Percentiles rank a stretch among this genome's conserved stretches.
Evolutionary conservation across 2,329 filamentous ascomycete species (phyloP).

Genomic region (Geosmithia flava): DNA sequence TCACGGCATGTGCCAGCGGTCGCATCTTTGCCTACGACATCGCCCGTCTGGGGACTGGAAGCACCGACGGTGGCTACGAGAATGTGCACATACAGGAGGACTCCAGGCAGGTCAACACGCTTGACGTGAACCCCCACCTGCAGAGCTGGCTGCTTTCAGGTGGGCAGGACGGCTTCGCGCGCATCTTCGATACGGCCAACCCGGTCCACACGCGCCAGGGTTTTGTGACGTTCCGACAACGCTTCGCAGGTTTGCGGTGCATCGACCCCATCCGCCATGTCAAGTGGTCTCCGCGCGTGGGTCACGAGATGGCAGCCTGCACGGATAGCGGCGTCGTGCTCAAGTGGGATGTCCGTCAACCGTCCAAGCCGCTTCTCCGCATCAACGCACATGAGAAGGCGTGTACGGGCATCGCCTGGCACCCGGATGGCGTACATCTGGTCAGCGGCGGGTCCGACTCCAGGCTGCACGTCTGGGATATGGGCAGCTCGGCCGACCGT

Average conservation of each 20-base stretch:
- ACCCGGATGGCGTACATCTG: slow-evolving; percentile 54
- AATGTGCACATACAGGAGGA: slow-evolving; percentile 48
- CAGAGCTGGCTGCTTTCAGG: slow-evolving; percentile 47
- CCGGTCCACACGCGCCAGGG: slow-evolving; percentile 34
- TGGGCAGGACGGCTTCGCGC: slow-evolving; percentile 51
- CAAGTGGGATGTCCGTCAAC: slow-evolving; percentile 52
- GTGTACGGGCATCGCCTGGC: slow-evolving; percentile 51
- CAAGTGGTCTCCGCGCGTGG: slow-evolving; percentile 52
- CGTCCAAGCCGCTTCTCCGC: slow-evolving; percentile 38
- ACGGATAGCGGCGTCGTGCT: slow-evolving; percentile 49
- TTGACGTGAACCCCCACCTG: slow-evolving; percentile 50
- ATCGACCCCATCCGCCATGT: slow-evolving; percentile 42
- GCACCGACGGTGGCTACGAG: slow-evolving; percentile 30
- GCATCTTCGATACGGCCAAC: slow-evolving; percentile 45
- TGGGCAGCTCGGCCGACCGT: slow-evolving; percentile 46
- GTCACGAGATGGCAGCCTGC: slow-evolving; percentile 50
- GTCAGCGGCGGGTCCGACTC: slow-evolving; percentile 51
- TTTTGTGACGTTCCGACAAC: slow-evolving; percentile 35
- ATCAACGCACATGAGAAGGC: slow-evolving; percentile 51
- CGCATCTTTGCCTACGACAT: slow-evolving; percentile 55
- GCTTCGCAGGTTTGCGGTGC: slow-evolving; percentile 24
- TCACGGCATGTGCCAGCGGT: slow-evolving; percentile 51
- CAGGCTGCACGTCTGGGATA: slow-evolving; percentile 53
- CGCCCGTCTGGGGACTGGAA: slow-evolving; percentile 30
- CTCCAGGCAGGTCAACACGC: slow-evolving; percentile 48